Conservation (phyloP, 257 asterid species). For the Ballota nigra region DNA sequence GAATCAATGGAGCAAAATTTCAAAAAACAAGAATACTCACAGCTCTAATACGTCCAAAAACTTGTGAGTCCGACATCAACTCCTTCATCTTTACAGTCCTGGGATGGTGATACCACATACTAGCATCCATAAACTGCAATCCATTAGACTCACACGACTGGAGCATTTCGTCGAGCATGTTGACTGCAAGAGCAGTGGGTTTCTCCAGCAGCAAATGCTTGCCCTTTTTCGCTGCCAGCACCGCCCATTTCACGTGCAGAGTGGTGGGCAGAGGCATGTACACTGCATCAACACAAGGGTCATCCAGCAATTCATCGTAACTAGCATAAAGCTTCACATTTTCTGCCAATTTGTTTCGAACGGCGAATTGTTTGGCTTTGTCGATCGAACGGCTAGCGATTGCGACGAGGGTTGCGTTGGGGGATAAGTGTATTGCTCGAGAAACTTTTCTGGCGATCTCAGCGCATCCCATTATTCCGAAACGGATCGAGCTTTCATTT, state of each 20-base stretch:
- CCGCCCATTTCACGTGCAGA: conserved; percentile 71
- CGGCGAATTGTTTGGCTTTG: conserved; percentile 56
- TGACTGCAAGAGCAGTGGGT: conserved; percentile 65
- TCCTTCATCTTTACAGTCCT: conserved; percentile 67
- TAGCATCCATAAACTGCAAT: conserved; percentile 86
- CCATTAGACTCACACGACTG: conserved; percentile 51
- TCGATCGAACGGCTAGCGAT: conserved; percentile 67
- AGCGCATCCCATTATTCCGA: conserved; percentile 82
- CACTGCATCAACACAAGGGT: conserved; percentile 69
- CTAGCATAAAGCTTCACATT: conserved; percentile 52
- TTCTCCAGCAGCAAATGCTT: conserved; percentile 80
- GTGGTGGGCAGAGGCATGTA: conserved; percentile 82
- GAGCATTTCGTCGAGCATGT: conserved; percentile 51
- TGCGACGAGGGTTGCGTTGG: conserved; percentile 57
- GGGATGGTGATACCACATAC: conserved; percentile 95
- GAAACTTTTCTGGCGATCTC: conserved; percentile 68
- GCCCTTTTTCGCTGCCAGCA: conserved; percentile 55
- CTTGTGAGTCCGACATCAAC: conserved; percentile 36
- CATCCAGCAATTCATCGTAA: conserved; percentile 61
- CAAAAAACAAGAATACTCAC: conserved; percentile 34
- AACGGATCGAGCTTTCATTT: conserved; percentile 43
- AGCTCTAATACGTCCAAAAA: conserved; percentile 53
- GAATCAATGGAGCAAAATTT: background rate
- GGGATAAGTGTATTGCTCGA: conserved; percentile 58
- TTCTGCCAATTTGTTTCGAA: conserved; percentile 40